Evolutionary conservation across 768 basidiomycete species (phyloP), one percentile per base, ranked within the genome.

Genomic region (Mrakia frigida): DNA sequence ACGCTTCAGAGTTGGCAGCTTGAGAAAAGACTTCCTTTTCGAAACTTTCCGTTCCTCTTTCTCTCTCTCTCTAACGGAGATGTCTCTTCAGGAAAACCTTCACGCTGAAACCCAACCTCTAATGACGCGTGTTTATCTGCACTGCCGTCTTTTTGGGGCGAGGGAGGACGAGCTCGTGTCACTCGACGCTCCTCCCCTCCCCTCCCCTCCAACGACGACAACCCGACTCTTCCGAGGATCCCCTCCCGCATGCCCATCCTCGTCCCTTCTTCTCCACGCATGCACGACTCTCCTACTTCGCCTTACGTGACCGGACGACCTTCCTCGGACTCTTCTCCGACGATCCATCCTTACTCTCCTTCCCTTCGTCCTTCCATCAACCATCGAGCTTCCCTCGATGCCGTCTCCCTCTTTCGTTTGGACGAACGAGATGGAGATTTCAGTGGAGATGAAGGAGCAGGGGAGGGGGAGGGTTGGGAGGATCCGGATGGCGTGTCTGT

Each of bases 401-500:
- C 70, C 10, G 76, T 77, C 63, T 77, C 76, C 35, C 59, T 71
- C 60, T 70, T 77, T 16, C 70, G 50, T 25, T 41, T 77, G 50
- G 76, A 77, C 50, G 70, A 61, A n/a, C 33, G 53, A 31, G 76
- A 77, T 3, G 76, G 63, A 53, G 73, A 70, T 18, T 46, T 39
- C n/a, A 21, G 35, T 25, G 60, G 37, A 39, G 70, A 65, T 41
- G 71, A 63, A 13, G 28, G 1, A 73, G 70, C 65, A n/a, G 77
- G 46, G 23, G 67, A 76, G 28, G 79, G 79, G 21, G 74, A 65
- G 31, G 33, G 33, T 7, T 73, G 74, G 46, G 74, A 67, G 37
- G 72, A 70, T 10, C 80, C 74, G 35, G 69, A 67, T 7, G 53
- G 25, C 5, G 74, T 70, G 41, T 78, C 78, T 13, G 78, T 82